Evolutionary conservation across 768 basidiomycete species (phyloP).

Genomic region (Suillus plorans): DNA sequence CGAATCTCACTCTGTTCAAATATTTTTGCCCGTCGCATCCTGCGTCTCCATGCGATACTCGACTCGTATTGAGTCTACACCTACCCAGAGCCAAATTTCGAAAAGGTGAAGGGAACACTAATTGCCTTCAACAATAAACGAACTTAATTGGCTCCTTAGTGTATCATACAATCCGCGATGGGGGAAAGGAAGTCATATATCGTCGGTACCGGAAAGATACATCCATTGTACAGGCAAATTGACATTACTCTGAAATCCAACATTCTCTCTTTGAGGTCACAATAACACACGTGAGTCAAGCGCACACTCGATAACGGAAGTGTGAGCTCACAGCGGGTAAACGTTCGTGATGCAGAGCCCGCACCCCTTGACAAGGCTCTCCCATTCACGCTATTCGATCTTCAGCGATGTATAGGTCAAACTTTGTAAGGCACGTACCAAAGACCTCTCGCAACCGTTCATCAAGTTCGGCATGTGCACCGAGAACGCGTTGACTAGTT

Average conservation of each 20-base stretch:
- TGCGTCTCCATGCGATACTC: no score
- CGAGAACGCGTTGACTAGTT: neutral
- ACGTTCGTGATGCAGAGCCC: neutral
- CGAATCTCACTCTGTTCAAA: conserved; percentile 17
- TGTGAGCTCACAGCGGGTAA: neutral
- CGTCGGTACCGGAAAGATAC: no score
- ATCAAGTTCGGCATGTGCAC: neutral
- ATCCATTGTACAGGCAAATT: neutral
- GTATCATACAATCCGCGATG: no score
- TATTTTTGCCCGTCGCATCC: neutral
- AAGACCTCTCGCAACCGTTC: conserved; percentile 1
- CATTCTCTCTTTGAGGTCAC: neutral
- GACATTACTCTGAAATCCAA: neutral
- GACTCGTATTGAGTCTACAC: no score
- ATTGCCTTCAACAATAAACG: no score
- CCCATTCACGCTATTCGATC: neutral
- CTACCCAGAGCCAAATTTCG: no score
- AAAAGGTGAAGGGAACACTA: no score
- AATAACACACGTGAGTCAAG: neutral
- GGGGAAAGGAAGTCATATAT: no score
- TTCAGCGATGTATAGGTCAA: no score
- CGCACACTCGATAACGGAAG: conserved; percentile 2
- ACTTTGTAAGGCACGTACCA: neutral
- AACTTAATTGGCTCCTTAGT: no score
- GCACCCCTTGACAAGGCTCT: neutral